phyloP scores from a whole-genome alignment of 805 yeast species.

The Suhomyces tanzawaensis region DNA sequence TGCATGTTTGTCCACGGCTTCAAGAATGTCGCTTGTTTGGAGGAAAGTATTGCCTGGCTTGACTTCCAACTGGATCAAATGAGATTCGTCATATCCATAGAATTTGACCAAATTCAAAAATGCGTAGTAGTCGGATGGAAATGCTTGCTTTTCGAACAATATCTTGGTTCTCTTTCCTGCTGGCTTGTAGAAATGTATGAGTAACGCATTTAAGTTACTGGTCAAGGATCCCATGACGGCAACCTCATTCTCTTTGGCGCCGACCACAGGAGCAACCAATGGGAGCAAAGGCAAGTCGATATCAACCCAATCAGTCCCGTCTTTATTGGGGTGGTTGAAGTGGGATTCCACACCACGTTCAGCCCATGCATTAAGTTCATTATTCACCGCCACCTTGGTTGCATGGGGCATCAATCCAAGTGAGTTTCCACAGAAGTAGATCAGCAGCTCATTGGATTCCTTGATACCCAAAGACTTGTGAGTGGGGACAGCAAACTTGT shows the following conservation, averaged over 20 bases:
- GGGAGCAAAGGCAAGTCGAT: slow-evolving; percentile 77
- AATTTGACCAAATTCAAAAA: slow-evolving; percentile 68
- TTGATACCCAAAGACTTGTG: slow-evolving; percentile 56
- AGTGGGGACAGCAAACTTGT: slow-evolving; percentile 66
- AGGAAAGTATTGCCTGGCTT: slow-evolving; percentile 55
- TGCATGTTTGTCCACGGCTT: slow-evolving; percentile 51
- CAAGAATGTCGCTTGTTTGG: slow-evolving; percentile 60
- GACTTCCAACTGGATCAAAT: slow-evolving; percentile 64
- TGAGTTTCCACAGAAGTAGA: slow-evolving; percentile 89
- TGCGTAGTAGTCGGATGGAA: slow-evolving; percentile 91
- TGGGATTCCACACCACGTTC: slow-evolving; percentile 82
- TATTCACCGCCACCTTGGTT: slow-evolving; percentile 54
- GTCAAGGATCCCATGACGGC: slow-evolving; percentile 89
- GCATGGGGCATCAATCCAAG: slow-evolving; percentile 81
- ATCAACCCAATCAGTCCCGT: slow-evolving; percentile 73
- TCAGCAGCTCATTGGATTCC: slow-evolving; percentile 12
- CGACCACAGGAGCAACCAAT: slow-evolving; percentile 69
- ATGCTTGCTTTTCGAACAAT: slow-evolving; percentile 80
- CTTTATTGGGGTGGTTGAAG: slow-evolving; percentile 59
- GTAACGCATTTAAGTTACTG: slow-evolving; percentile 70
- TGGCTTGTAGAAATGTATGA: slow-evolving; percentile 76
- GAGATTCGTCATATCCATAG: slow-evolving; percentile 49
- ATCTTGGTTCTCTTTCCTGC: slow-evolving; percentile 58
- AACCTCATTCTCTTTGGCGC: slow-evolving; percentile 73
- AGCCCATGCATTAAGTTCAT: slow-evolving; percentile 82